These are phyloP conservation scores for Blumeriella jaapii DNA, from an alignment of 2,329 filamentous ascomycete species.

Conservation along the genomic window DNA sequence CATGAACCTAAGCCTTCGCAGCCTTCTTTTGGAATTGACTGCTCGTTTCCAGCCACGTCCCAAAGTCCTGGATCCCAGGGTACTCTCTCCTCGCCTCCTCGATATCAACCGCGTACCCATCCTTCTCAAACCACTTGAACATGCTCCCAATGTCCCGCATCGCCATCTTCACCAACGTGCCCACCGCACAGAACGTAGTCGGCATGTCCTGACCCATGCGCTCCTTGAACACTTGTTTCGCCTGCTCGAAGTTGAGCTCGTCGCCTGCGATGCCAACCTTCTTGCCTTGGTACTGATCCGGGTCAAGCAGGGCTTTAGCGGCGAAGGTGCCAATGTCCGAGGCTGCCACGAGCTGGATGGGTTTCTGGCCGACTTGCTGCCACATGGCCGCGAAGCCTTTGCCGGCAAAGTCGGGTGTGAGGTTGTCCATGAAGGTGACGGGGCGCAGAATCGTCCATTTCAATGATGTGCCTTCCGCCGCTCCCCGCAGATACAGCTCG, in stretches of 20 bases:
- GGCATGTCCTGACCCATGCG: slow-evolving; percentile 24
- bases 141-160: slow-evolving; percentile 24
- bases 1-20: too few species aligned
- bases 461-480: slow-evolving; percentile 30
- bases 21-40: slow-evolving; percentile 18
- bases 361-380: slow-evolving; percentile 21
- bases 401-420: slow-evolving; percentile 19
- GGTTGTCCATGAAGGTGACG: slow-evolving; percentile 43
- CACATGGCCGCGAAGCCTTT: slow-evolving; percentile 21
- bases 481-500: slow-evolving; percentile 44
- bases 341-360: slow-evolving; percentile 32
- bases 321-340: slow-evolving; percentile 36
- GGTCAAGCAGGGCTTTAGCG: slow-evolving; percentile 32
- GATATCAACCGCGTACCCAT: slow-evolving; percentile 28
- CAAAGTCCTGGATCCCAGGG: slow-evolving; percentile 33
- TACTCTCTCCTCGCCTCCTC: slow-evolving; percentile 30
- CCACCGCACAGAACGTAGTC: slow-evolving; percentile 22
- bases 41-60: slow-evolving; percentile 34
- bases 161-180: slow-evolving; percentile 16
- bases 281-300: slow-evolving; percentile 29
- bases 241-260: slow-evolving; percentile 31
- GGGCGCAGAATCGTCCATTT: slow-evolving; percentile 46
- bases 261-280: slow-evolving; percentile 35
- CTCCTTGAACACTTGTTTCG: slow-evolving; percentile 24
- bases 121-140: slow-evolving; percentile 25